These are phyloP conservation scores for Cyberlindnera xylosilytica DNA, from an alignment of 805 yeast genomes.

Conservation along the genomic window DNA sequence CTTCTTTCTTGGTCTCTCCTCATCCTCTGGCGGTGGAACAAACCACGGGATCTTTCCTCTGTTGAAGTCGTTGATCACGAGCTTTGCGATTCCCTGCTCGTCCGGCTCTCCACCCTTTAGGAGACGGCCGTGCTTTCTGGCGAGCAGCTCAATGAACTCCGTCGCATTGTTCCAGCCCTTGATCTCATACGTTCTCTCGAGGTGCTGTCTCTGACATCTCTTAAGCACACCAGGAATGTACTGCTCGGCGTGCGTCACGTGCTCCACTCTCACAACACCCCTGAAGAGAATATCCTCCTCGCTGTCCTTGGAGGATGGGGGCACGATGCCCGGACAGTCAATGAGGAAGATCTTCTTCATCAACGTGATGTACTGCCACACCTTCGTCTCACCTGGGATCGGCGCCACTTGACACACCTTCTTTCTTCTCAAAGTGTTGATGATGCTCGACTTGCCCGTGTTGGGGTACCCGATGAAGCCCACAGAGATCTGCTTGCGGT, in stretches of 20 bases:
- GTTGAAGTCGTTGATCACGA: slow-evolving; percentile 88
- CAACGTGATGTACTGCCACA: slow-evolving; percentile 96
- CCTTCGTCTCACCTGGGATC: slow-evolving; percentile 98
- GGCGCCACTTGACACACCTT: slow-evolving; percentile 98
- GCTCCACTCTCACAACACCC: slow-evolving; percentile 99
- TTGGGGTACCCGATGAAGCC: slow-evolving; percentile 98
- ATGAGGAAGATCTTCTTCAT: slow-evolving; percentile 94
- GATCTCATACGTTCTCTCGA: slow-evolving; percentile 93
- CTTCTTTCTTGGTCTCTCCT: slow-evolving; percentile 35
- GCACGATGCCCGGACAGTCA: slow-evolving; percentile 99
- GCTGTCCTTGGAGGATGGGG: slow-evolving; percentile 86
- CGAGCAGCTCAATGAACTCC: slow-evolving; percentile 86
- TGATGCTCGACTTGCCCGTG: slow-evolving; percentile 96
- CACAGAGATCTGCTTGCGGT: slow-evolving; percentile 93
- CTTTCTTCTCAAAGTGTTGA: slow-evolving; percentile 89
- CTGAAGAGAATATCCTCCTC: slow-evolving; percentile 90
- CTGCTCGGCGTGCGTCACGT: slow-evolving; percentile 92
- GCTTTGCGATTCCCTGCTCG: slow-evolving; percentile 88
- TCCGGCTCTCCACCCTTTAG: slow-evolving; percentile 98
- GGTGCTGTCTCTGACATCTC: slow-evolving; percentile 84
- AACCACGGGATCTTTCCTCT: slow-evolving; percentile 99
- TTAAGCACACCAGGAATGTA: slow-evolving; percentile 82
- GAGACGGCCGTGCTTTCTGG: slow-evolving; percentile 89
- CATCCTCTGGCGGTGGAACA: slow-evolving; percentile 85
- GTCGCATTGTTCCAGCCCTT: slow-evolving; percentile 80